phyloP scores from a whole-genome alignment of 257 asterid genomes.

The Ballota nigra region DNA sequence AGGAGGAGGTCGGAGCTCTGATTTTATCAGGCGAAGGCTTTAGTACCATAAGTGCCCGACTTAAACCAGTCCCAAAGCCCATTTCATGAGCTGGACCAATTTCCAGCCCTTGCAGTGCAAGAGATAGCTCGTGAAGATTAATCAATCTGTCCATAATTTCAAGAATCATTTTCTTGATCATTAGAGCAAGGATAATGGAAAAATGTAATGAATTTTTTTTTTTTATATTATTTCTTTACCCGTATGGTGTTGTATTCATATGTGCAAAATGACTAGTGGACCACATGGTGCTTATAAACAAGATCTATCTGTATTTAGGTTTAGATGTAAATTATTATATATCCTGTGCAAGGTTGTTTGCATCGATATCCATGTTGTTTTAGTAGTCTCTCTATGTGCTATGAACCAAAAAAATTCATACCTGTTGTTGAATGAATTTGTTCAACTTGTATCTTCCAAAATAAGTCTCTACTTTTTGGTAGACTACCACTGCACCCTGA shows the following conservation, averaged over 20 bases:
- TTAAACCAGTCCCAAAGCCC: conserved; percentile 65
- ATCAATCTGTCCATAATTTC: conserved; percentile 49
- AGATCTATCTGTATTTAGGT: background rate
- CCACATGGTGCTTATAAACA: background rate
- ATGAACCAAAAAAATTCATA: background rate
- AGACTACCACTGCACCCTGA: background rate
- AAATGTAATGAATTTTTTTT: too few species aligned
- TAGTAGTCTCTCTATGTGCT: background rate
- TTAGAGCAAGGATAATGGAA: too few species aligned
- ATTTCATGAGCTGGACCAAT: conserved; percentile 59
- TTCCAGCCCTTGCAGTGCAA: conserved; percentile 60
- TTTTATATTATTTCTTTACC: too few species aligned
- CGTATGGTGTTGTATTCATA: too few species aligned
- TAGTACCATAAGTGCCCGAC: conserved; percentile 47
- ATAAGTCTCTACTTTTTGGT: background rate
- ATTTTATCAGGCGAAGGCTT: background rate
- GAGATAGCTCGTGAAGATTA: conserved; percentile 57
- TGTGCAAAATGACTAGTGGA: background rate
- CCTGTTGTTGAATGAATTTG: background rate
- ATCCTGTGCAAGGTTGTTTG: background rate
- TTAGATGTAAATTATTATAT: background rate
- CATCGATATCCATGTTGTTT: background rate
- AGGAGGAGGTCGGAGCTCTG: background rate
- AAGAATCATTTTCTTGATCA: background rate
- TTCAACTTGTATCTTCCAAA: background rate